Percentiles rank a stretch among this genome's conserved stretches.
Evolutionary conservation across 2,329 filamentous ascomycete species (phyloP).

Genomic region (Aaosphaeria arxii): DNA sequence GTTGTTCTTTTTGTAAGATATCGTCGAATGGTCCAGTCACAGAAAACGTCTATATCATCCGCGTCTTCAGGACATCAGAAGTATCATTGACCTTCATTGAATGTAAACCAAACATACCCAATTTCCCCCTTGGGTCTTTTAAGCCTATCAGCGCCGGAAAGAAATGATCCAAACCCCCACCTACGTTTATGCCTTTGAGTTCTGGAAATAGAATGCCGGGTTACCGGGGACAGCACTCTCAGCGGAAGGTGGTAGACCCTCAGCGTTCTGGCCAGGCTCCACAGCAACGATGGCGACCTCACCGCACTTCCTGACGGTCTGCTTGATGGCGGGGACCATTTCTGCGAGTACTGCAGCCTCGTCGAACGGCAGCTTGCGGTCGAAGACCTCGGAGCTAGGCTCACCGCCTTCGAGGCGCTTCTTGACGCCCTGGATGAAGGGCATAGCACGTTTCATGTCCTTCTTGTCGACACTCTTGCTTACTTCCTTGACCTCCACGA

Average conservation of each 20-base stretch:
- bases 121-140: too few relatives aligned
- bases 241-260: slow-evolving; percentile 58
- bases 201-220: slow-evolving; percentile 83
- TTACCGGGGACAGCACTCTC: slow-evolving; percentile 77
- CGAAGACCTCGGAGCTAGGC: slow-evolving; percentile 68
- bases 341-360: slow-evolving; percentile 72
- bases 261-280: slow-evolving; percentile 60
- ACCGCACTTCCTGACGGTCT: slow-evolving; percentile 66
- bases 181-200: slow-evolving; percentile 35
- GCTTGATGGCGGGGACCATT: slow-evolving; percentile 78
- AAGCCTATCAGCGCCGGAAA: too few relatives aligned
- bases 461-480: slow-evolving; percentile 77
- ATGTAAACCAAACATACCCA: too few relatives aligned
- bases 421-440: slow-evolving; percentile 87
- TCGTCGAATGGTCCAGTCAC: too few relatives aligned
- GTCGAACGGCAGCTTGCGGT: slow-evolving; percentile 82
- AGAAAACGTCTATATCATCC: too few relatives aligned
- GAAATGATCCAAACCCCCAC: too few relatives aligned
- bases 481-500: slow-evolving; percentile 76
- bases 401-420: slow-evolving; percentile 68
- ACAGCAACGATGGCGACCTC: slow-evolving; percentile 71
- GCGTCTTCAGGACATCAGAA: too few relatives aligned
- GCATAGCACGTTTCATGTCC: slow-evolving; percentile 98
- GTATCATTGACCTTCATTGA: too few relatives aligned
- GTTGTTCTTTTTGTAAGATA: too few relatives aligned